Percentiles rank a stretch among this genome's conserved stretches.
Evolutionary conservation across 1,139 yeast genomes (phyloP).

Genomic region (Debaryomyces udenii): DNA sequence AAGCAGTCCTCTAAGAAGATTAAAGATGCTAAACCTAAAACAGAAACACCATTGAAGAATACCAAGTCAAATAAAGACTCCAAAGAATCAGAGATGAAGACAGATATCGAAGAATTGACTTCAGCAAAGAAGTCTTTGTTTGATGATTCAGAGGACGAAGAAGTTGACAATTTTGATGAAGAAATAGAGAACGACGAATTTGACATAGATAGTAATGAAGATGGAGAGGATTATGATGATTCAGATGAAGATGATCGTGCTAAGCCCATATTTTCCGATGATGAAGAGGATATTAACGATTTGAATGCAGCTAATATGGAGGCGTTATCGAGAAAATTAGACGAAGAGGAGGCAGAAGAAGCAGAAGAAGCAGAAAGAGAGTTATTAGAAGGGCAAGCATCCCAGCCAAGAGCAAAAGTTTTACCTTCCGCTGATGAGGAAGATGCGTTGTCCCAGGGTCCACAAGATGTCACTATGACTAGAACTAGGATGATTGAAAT

Average conservation of each 20-base stretch:
- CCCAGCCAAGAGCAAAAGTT: conserved; percentile 72
- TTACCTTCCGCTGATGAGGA: conserved; percentile 67
- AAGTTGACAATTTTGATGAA: conserved; percentile 38
- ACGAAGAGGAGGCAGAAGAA: conserved; percentile 71
- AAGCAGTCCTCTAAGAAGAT: conserved; percentile 27
- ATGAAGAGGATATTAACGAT: conserved; percentile 73
- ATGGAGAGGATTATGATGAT: conserved; percentile 52
- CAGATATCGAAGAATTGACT: conserved; percentile 44
- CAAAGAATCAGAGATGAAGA: conserved; percentile 27
- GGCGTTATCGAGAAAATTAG: conserved; percentile 68
- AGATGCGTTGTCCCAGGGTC: conserved; percentile 49
- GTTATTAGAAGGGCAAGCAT: conserved; percentile 57
- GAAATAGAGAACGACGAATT: conserved; percentile 55
- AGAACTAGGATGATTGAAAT: conserved; percentile 96
- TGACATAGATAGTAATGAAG: conserved; percentile 56
- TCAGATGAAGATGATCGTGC: conserved; percentile 60
- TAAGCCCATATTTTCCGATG: conserved; percentile 85
- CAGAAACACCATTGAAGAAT: conserved; percentile 16
- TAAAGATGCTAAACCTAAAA: conserved; percentile 27
- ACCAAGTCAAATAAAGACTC: conserved; percentile 16
- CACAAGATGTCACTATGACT: conserved; percentile 76
- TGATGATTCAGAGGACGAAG: conserved; percentile 62
- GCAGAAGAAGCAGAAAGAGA: conserved; percentile 81
- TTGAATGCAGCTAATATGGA: conserved; percentile 90
- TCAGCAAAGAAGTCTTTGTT: conserved; percentile 74